Conservation (phyloP, 352 stramenopile species). For the Phytophthora pini region DNA sequence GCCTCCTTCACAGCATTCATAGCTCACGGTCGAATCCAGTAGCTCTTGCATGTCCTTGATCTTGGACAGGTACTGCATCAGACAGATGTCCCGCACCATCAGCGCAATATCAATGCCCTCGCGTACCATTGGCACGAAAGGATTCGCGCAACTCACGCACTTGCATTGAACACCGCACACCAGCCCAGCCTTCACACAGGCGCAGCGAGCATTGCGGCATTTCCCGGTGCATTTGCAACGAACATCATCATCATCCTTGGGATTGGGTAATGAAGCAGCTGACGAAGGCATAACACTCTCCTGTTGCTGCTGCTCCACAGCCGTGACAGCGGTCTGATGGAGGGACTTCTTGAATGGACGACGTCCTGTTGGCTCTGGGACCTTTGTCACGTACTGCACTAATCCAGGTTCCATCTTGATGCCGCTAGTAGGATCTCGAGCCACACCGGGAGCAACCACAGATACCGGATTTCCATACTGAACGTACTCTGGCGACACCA, state of each 20-base stretch:
- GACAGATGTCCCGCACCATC: constrained; percentile 74
- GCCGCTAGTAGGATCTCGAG: constrained; percentile 6
- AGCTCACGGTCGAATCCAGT: constrained; percentile 69
- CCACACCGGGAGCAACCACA: constrained; percentile 6
- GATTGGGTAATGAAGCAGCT: constrained; percentile 7
- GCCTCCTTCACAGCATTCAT: constrained; percentile 68
- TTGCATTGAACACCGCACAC: constrained; percentile 84
- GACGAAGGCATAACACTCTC: constrained; percentile 5
- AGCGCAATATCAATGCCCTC: constrained; percentile 73
- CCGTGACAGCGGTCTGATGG: constrained; percentile 43
- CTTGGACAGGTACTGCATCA: constrained; percentile 87
- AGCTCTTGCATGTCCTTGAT: constrained; percentile 87
- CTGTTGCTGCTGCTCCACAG: constrained; percentile 20
- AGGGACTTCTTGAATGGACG: constrained; percentile 74
- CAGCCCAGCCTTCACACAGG: constrained; percentile 81
- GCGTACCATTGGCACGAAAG: constrained; percentile 75
- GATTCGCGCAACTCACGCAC: constrained; percentile 79
- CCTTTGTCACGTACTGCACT: constrained; percentile 56
- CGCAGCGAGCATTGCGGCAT: constrained; percentile 82
- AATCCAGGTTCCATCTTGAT: constrained; percentile 35
- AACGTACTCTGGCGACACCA: constrained; percentile 85
- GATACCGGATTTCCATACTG: constrained; percentile 58
- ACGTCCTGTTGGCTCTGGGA: constrained; percentile 63
- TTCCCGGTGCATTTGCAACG: constrained; percentile 87
- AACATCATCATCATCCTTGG: constrained; percentile 42